Percentiles rank a stretch among this genome's conserved stretches.
Conservation (phyloP, 2,329 filamentous ascomycete species). For the Fragosphaeria purpurea region DNA sequence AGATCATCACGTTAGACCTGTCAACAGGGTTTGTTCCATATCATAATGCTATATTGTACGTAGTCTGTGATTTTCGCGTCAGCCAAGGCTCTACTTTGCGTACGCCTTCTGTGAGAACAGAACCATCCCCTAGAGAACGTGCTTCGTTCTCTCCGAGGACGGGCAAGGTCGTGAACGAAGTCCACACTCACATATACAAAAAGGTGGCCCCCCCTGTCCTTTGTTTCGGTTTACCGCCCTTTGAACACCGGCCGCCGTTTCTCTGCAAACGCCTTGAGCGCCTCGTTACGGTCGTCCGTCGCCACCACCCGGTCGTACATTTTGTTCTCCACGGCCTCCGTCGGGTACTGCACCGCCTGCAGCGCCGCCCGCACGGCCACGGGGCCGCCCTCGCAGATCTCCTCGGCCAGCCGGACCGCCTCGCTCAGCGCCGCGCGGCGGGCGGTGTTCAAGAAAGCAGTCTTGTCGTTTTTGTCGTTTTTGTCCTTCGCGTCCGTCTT, state of each 20-base stretch:
- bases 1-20: too few relatives aligned
- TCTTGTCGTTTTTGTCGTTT: conserved; percentile 26
- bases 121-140: too few relatives aligned
- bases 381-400: conserved; percentile 76
- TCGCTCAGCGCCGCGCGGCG: conserved; percentile 61
- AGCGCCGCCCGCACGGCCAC: conserved; percentile 72
- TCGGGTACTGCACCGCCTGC: conserved; percentile 62
- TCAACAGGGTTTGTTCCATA: too few relatives aligned
- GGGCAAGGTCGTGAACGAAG: too few relatives aligned
- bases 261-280: conserved; percentile 68
- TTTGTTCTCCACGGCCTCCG: conserved; percentile 70
- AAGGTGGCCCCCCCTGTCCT: too few relatives aligned
- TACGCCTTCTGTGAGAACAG: too few relatives aligned
- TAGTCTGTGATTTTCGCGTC: too few relatives aligned
- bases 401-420: conserved; percentile 66
- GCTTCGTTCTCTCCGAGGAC: too few relatives aligned
- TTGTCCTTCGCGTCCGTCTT: conserved; percentile 22
- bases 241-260: conserved; percentile 52
- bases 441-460: conserved; percentile 44
- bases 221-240: conserved; percentile 42
- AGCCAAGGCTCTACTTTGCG: too few relatives aligned
- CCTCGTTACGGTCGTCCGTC: conserved; percentile 82
- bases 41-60: too few relatives aligned
- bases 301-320: conserved; percentile 77
- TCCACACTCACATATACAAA: too few relatives aligned